Evolutionary conservation across 139 green algal species (phyloP), one percentile per base, ranked within the genome.

Genomic region (Micractinium conductrix): DNA sequence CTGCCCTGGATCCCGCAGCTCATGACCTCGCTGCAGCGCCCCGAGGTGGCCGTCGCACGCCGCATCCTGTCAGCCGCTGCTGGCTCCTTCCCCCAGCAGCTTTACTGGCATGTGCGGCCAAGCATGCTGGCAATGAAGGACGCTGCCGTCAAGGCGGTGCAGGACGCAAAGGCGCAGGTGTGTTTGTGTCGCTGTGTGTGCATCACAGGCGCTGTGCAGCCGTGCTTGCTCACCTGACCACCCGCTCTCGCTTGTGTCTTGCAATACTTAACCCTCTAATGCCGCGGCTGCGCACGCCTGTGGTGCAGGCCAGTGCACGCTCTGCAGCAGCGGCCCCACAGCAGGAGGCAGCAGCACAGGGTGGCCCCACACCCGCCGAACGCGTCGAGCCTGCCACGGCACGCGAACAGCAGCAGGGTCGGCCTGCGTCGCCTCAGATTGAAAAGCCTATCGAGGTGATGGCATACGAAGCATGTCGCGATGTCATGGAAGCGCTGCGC

Each of bases 1-100:
- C 92, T 99, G 82, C 85, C 91, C 30, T 99, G 94, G 92, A 87
- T 98, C 16, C 95, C 95, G 0, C 96, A 99, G 92, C 93, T 99
- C 79, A 91, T 99, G 78, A 91, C 91, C 14, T 88, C 87, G 19
- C 92, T 99, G 80, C 93, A 96, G 78, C 89, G 95, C 7, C 91
- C 92, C 37, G 97, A 99, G 88, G 86, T 84, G 19, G 67, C 83
- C 1, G 79, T 93, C 60, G 90, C 89, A 16, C 95, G 94, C 82
- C 79, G 88, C 79, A 69, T 94, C n/a, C 82, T 95, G 33, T 58
- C 68, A 3, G 70, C 87, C 35, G 87, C 91, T 8, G 87, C 89
- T 19, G 22, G 48, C 28, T 38, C 81, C 3, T 78, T 92, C 85
- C 94, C 94, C 8, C 96, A 99, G 93, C 91, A 93, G 12, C 73